Evolutionary conservation across 345 rosid species (phyloP).

Genomic region (Hibiscus trionum): DNA sequence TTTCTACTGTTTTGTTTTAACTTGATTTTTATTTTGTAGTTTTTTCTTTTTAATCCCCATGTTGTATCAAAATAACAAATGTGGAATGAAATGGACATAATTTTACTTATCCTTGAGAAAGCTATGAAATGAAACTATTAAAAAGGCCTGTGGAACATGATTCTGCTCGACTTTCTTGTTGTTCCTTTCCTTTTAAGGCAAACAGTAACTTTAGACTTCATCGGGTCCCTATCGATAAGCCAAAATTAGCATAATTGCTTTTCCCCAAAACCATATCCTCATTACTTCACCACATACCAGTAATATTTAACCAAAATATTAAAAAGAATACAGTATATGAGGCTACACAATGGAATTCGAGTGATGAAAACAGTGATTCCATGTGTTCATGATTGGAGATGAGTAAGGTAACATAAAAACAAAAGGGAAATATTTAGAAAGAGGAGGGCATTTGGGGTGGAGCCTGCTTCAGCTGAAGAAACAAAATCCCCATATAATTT

Average conservation of each 20-base stretch:
- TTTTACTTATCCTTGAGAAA: not conserved
- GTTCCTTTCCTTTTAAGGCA: constrained; percentile 34
- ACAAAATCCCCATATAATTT: constrained; percentile 35
- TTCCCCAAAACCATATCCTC: constrained; percentile 2
- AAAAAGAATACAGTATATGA: not conserved
- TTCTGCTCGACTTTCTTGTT: constrained; percentile 21
- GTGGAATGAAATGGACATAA: not conserved
- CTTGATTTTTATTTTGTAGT: not conserved
- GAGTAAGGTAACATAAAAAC: too few species aligned
- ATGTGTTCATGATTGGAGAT: too few species aligned
- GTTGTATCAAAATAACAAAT: constrained; percentile 9
- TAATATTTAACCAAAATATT: not conserved
- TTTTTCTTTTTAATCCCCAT: not conserved
- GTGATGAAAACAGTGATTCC: too few species aligned
- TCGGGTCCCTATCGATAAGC: constrained; percentile 30
- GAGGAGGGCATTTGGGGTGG: not conserved
- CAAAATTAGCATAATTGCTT: constrained; percentile 34
- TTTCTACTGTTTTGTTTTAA: constrained; percentile 4
- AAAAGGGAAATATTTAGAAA: not conserved
- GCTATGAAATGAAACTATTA: not conserved
- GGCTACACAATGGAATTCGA: too few species aligned
- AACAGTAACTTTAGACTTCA: too few species aligned
- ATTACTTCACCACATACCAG: not conserved
- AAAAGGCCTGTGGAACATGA: constrained; percentile 20
- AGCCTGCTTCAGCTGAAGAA: constrained; percentile 27